Conservation (phyloP, 495 filamentous ascomycete genomes). For the Penicillium bovifimosum region DNA sequence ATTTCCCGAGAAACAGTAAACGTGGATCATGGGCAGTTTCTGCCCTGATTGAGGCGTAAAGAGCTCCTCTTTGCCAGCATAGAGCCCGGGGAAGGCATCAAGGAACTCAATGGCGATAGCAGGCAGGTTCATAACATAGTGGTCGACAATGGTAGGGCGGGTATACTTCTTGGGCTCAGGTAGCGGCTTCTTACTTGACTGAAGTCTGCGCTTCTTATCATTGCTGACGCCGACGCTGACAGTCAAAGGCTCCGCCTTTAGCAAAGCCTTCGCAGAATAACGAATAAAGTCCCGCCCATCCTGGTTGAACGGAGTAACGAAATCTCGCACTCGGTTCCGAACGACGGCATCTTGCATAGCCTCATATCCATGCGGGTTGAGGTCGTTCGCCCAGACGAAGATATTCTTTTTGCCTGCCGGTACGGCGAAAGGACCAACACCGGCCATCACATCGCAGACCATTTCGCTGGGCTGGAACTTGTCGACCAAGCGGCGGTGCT, state of each 20-base stretch:
- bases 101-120: conserved; percentile 83
- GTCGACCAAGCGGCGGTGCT: conserved; percentile 75
- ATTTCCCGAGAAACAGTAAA: conserved; percentile 82
- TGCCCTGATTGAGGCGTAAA: conserved; percentile 56
- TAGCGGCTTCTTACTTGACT: conserved; percentile 18
- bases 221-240: conserved; percentile 30
- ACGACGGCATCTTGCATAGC: conserved; percentile 63
- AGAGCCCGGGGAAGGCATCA: conserved; percentile 77
- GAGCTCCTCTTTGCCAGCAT: conserved; percentile 57
- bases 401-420: conserved; percentile 83
- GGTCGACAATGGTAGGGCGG: conserved; percentile 64
- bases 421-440: conserved; percentile 91
- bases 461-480: conserved; percentile 80
- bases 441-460: conserved; percentile 96
- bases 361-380: conserved; percentile 82
- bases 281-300: conserved; percentile 81
- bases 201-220: conserved; percentile 19
- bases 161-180: conserved; percentile 43
- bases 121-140: conserved; percentile 97
- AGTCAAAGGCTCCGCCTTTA: conserved; percentile 44
- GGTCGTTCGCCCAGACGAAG: conserved; percentile 96
- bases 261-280: conserved; percentile 56
- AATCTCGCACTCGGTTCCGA: conserved; percentile 73
- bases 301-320: conserved; percentile 69
- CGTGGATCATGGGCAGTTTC: conserved; percentile 76